These are phyloP conservation scores for Yamadazyma sp. DNA, from an alignment of 1,139 yeast species.

Conservation along the genomic window DNA sequence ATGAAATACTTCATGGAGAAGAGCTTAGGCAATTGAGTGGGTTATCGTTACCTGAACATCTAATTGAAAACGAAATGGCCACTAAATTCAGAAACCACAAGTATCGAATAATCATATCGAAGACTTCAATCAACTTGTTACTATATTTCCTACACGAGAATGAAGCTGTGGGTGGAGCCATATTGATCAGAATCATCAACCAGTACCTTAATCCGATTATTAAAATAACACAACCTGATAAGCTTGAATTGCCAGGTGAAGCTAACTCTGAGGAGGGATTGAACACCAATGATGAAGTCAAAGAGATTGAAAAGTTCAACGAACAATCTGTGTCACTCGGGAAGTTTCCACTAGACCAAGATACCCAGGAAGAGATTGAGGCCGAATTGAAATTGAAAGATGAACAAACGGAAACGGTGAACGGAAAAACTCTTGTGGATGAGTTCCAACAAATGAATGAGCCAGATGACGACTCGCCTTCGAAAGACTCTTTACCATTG, in stretches of 20 bases:
- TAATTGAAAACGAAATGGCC: slow-evolving; percentile 81
- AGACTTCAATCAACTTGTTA: slow-evolving; percentile 80
- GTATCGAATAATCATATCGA: slow-evolving; percentile 74
- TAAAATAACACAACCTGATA: slow-evolving; percentile 48
- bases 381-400: slow-evolving; percentile 80
- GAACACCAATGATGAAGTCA: slow-evolving; percentile 38
- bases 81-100: slow-evolving; percentile 70
- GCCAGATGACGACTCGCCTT: slow-evolving; percentile 66
- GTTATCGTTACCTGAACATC: slow-evolving; percentile 75
- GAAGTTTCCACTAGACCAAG: slow-evolving; percentile 80
- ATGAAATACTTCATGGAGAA: slow-evolving; percentile 70
- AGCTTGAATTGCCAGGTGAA: slow-evolving; percentile 45
- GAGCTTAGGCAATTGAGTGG: slow-evolving; percentile 75
- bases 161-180: slow-evolving; percentile 89
- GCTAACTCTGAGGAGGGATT: slow-evolving; percentile 66
- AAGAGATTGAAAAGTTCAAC: slow-evolving; percentile 60
- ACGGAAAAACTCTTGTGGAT: slow-evolving; percentile 44
- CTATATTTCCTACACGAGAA: slow-evolving; percentile 88
- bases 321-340: slow-evolving; percentile 79
- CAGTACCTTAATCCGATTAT: slow-evolving; percentile 77
- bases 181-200: slow-evolving; percentile 80
- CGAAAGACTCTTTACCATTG: slow-evolving; percentile 73
- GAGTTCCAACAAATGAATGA: slow-evolving; percentile 52
- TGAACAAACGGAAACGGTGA: slow-evolving; percentile 43
- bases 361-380: slow-evolving; percentile 79